phyloP scores from a whole-genome alignment of 208 protist genomes.

The Crithidia brevicula region DNA sequence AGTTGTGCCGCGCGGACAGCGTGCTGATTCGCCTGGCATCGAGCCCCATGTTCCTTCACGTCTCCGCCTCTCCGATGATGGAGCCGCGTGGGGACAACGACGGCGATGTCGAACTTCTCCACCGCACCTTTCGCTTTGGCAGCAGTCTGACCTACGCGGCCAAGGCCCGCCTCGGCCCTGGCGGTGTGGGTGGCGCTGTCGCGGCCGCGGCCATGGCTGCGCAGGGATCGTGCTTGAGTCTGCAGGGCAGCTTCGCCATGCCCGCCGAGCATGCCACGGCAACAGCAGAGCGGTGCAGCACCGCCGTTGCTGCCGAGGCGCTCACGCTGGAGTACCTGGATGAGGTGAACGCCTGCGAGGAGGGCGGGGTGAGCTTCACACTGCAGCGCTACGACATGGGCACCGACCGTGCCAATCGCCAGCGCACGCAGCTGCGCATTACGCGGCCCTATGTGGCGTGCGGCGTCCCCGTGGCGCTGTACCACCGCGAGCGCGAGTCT shows the following conservation, averaged over 20 bases:
- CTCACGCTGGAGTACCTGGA: slow-evolving; percentile 49
- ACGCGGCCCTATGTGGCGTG: slow-evolving; percentile 43
- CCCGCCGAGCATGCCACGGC: slow-evolving; percentile 6
- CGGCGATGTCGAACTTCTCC: slow-evolving; percentile 34
- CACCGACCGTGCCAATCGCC: slow-evolving; percentile 50
- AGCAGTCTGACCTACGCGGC: slow-evolving; percentile 26
- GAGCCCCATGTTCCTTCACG: slow-evolving; percentile 67
- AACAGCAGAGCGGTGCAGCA: slow-evolving; percentile 19
- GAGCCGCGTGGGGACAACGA: slow-evolving; percentile 17
- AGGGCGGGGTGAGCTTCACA: slow-evolving; percentile 62
- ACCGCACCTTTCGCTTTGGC: slow-evolving; percentile 46
- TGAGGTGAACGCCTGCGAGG: slow-evolving; percentile 82
- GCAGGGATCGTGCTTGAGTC: background rate
- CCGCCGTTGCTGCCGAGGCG: slow-evolving; percentile 27
- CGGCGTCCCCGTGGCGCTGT: slow-evolving; percentile 62
- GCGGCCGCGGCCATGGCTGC: background rate
- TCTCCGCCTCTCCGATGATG: slow-evolving; percentile 45
- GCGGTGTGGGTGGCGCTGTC: slow-evolving; percentile 1
- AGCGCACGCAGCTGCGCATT: slow-evolving; percentile 64
- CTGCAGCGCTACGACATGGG: slow-evolving; percentile 74
- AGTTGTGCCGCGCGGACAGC: slow-evolving; percentile 60
- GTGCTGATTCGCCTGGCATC: slow-evolving; percentile 60
- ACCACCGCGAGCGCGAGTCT: slow-evolving; percentile 66
- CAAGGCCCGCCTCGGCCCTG: background rate
- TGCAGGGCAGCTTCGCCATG: slow-evolving; percentile 26